Evolutionary conservation across 2,329 filamentous ascomycete genomes (phyloP).

Genomic region (Colletotrichum eremochloae): DNA sequence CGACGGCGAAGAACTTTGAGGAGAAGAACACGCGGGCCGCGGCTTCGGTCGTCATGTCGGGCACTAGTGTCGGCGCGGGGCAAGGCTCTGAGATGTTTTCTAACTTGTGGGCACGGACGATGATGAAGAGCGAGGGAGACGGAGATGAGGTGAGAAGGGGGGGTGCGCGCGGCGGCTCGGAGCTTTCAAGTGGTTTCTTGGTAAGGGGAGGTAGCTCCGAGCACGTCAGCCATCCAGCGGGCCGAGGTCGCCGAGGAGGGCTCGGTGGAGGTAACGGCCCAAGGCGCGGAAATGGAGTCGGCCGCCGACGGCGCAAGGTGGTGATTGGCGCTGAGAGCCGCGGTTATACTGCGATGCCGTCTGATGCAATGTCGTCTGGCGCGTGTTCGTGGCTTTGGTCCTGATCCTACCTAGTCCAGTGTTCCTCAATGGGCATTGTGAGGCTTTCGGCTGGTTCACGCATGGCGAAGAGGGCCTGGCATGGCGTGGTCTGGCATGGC

Average conservation of each 20-base stretch:
- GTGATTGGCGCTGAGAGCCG: not conserved
- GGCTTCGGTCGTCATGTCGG: constrained; percentile 74
- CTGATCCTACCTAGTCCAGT: not conserved
- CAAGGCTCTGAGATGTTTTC: not conserved
- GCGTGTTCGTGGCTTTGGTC: not conserved
- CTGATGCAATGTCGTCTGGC: not conserved
- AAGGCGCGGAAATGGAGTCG: not conserved
- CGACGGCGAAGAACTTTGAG: constrained; percentile 85
- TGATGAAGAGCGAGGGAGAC: constrained; percentile 27
- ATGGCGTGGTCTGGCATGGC: not conserved
- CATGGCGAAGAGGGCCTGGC: not conserved
- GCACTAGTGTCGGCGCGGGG: constrained; percentile 12
- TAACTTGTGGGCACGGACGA: not conserved
- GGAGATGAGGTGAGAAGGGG: constrained; percentile 29
- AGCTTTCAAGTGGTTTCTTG: constrained; percentile 27
- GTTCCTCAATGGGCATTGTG: not conserved
- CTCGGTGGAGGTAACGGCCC: not conserved
- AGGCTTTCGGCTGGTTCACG: not conserved
- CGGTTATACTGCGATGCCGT: not conserved
- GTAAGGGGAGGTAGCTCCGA: not conserved
- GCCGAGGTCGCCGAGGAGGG: constrained; percentile 16
- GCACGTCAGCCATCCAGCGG: constrained; percentile 26
- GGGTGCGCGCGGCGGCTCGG: constrained; percentile 15
- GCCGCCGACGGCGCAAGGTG: constrained; percentile 18
- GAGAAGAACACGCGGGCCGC: constrained; percentile 85